phyloP scores from a whole-genome alignment of 495 filamentous ascomycete genomes.

The Cryomyces antarcticus region DNA sequence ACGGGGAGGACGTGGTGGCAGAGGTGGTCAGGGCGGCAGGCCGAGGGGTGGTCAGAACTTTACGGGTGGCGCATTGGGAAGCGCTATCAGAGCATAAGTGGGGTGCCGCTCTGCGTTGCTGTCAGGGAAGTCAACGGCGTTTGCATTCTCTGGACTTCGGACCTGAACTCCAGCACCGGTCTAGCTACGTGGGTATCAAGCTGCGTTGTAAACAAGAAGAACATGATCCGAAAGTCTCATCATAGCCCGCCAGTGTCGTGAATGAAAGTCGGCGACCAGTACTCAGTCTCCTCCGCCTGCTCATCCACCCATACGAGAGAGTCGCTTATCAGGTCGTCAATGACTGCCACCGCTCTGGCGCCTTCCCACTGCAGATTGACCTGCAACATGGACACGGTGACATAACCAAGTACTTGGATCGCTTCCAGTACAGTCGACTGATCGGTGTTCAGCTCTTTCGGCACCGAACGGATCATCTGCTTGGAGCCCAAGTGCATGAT shows the following conservation, averaged over 20 bases:
- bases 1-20: constrained; percentile 31
- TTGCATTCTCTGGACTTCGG: no score
- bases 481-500: constrained; percentile 62
- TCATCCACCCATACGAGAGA: constrained; percentile 87
- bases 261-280: constrained; percentile 71
- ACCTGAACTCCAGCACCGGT: no score
- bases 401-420: constrained; percentile 67
- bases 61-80: constrained; percentile 12
- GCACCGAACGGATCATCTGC: constrained; percentile 77
- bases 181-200: no score
- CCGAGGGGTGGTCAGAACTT: constrained; percentile 3
- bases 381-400: constrained; percentile 79
- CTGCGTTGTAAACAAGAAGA: no score
- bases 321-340: constrained; percentile 80
- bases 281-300: constrained; percentile 75
- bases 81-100: constrained; percentile 9
- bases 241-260: constrained; percentile 12
- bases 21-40: constrained; percentile 6
- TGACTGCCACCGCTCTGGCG: constrained; percentile 65
- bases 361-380: constrained; percentile 76
- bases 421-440: constrained; percentile 83
- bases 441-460: constrained; percentile 90
- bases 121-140: background rate
- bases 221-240: background rate
- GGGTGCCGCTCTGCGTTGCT: background rate